Evolutionary conservation across 2,329 filamentous ascomycete genomes (phyloP).

Genomic region (Paradendryphiella salina): DNA sequence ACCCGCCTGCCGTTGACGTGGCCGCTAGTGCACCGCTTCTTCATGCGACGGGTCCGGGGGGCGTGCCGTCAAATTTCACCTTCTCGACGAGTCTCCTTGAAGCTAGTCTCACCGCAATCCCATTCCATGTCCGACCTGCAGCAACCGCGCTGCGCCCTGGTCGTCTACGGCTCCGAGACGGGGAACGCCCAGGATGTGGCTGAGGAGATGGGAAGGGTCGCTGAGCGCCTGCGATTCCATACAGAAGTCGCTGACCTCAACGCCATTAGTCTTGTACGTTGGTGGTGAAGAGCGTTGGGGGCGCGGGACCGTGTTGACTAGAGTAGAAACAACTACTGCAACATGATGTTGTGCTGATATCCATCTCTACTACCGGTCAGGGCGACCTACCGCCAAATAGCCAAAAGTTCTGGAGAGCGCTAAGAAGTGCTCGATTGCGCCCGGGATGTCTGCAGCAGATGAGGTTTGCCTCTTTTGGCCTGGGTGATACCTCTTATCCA

Average conservation of each 20-base stretch:
- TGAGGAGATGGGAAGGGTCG: slow-evolving; percentile 74
- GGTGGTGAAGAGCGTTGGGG: not conserved
- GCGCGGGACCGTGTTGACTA: slow-evolving; percentile 9
- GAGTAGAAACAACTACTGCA: slow-evolving; percentile 50
- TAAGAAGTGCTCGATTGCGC: slow-evolving; percentile 77
- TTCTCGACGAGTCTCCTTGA: slow-evolving; percentile 12
- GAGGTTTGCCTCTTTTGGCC: slow-evolving; percentile 81
- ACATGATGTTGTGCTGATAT: slow-evolving; percentile 69
- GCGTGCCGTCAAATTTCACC: slow-evolving; percentile 21
- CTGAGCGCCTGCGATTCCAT: slow-evolving; percentile 76
- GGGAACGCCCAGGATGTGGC: slow-evolving; percentile 92
- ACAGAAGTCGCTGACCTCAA: slow-evolving; percentile 79
- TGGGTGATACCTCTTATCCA: slow-evolving; percentile 92
- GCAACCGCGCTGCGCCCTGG: slow-evolving; percentile 57
- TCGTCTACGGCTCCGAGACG: slow-evolving; percentile 93
- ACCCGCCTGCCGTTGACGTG: slow-evolving; percentile 35
- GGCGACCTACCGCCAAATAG: slow-evolving; percentile 89
- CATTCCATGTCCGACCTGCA: not conserved
- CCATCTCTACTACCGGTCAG: slow-evolving; percentile 90
- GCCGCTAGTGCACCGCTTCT: slow-evolving; percentile 34
- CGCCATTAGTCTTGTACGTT: slow-evolving; percentile 70
- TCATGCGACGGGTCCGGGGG: slow-evolving; percentile 21
- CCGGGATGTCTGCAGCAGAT: slow-evolving; percentile 69
- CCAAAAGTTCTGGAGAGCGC: slow-evolving; percentile 77
- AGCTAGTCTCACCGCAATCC: slow-evolving; percentile 26